Percentiles rank a stretch among this genome's conserved stretches.
These are phyloP conservation scores for Sporisorium reilianum DNA, from an alignment of 1,284 basidiomycete species.

Conservation along the genomic window DNA sequence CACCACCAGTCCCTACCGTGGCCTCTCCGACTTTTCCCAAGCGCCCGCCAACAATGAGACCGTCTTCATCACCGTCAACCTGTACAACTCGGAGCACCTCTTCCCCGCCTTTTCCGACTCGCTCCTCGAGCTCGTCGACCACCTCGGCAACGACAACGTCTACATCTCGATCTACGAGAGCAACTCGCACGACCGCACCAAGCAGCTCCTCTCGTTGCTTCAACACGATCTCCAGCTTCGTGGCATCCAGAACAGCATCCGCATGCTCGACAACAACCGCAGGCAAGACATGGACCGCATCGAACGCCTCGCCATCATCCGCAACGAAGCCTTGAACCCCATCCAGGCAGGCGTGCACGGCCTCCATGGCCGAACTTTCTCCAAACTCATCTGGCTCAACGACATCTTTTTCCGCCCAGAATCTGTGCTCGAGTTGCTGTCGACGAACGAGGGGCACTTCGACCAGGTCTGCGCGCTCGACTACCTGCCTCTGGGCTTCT, in stretches of 20 bases:
- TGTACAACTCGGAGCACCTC: slow-evolving; percentile 56
- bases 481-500: slow-evolving; percentile 72
- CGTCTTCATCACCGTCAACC: slow-evolving; percentile 49
- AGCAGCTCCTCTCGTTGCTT: slow-evolving; percentile 70
- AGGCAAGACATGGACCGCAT: slow-evolving; percentile 50
- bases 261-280: slow-evolving; percentile 42
- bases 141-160: slow-evolving; percentile 73
- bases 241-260: slow-evolving; percentile 28
- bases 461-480: slow-evolving; percentile 76
- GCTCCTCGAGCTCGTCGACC: slow-evolving; percentile 38
- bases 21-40: slow-evolving; percentile 6
- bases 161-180: slow-evolving; percentile 75
- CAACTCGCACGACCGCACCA: slow-evolving; percentile 72
- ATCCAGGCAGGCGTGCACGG: slow-evolving; percentile 32
- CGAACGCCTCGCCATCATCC: slow-evolving; percentile 44
- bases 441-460: slow-evolving; percentile 72
- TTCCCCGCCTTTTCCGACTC: slow-evolving; percentile 50
- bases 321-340: slow-evolving; percentile 55
- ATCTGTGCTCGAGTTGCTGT: slow-evolving; percentile 71
- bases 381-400: slow-evolving; percentile 57
- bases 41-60: slow-evolving; percentile 24
- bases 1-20: slow-evolving; percentile 21
- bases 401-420: slow-evolving; percentile 51
- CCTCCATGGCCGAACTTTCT: slow-evolving; percentile 35
- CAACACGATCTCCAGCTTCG: slow-evolving; percentile 64